phyloP scores from a whole-genome alignment of 768 basidiomycete genomes.

The Psilocybe azurescens region DNA sequence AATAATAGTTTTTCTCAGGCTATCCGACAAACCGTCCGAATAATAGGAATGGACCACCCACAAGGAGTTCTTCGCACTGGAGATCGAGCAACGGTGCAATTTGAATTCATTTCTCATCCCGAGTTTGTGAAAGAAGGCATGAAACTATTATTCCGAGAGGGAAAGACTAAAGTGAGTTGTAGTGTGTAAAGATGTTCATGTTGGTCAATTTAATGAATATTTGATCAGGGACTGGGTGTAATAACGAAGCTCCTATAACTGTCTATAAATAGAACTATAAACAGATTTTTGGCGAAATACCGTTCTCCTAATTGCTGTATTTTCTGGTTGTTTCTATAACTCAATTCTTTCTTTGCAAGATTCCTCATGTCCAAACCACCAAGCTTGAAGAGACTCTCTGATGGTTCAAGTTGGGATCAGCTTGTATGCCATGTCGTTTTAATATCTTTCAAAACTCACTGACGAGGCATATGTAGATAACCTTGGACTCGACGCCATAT shows the following conservation, averaged over 20 bases:
- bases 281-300: slow-evolving; percentile 9
- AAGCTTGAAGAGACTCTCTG: slow-evolving; percentile 17
- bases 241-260: slow-evolving; percentile 68
- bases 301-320: slow-evolving; percentile 17
- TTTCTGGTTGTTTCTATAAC: slow-evolving; percentile 7
- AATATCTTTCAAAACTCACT: background rate
- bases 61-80: slow-evolving; percentile 91
- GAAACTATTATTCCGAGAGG: slow-evolving; percentile 93
- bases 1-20: slow-evolving; percentile 51
- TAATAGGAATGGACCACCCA: slow-evolving; percentile 90
- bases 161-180: slow-evolving; percentile 85
- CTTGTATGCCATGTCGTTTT: slow-evolving; percentile 22
- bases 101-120: slow-evolving; percentile 92
- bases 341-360: slow-evolving; percentile 3
- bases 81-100: slow-evolving; percentile 91
- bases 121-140: slow-evolving; percentile 94
- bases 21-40: slow-evolving; percentile 89
- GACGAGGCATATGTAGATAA: slow-evolving; percentile 23
- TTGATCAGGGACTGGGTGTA: slow-evolving; percentile 71
- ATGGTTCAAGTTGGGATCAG: slow-evolving; percentile 25
- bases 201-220: slow-evolving; percentile 7
- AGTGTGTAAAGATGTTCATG: slow-evolving; percentile 2
- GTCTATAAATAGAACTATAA: slow-evolving; percentile 5
- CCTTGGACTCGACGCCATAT: slow-evolving; percentile 36
- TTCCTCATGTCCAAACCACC: slow-evolving; percentile 14